Percentiles rank a stretch among this genome's conserved stretches.
These are phyloP conservation scores for Prillingera fragicola DNA, from an alignment of 1,284 basidiomycete genomes.

Conservation along the genomic window DNA sequence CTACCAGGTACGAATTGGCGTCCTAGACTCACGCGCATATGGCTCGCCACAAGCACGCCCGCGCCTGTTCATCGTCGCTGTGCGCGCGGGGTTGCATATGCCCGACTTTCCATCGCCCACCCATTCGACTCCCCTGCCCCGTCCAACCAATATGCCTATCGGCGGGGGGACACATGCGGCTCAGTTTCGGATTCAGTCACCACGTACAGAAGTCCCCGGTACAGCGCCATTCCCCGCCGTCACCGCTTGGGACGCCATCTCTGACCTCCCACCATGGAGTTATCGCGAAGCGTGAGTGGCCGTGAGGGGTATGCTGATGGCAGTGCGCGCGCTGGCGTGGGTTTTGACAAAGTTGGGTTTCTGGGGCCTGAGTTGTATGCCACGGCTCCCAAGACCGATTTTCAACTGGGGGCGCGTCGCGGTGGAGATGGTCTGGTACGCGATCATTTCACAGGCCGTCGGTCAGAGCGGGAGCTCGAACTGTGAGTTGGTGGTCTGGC, in stretches of 20 bases:
- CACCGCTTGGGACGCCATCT: constrained; percentile 24
- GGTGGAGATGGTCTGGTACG: not conserved
- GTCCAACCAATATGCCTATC: too few species aligned
- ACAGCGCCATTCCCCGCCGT: constrained; percentile 19
- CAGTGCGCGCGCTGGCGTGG: too few species aligned
- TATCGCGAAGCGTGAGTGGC: constrained; percentile 18
- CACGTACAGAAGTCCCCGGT: too few species aligned
- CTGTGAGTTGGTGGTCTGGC: constrained; percentile 5
- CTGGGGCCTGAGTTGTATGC: constrained; percentile 7
- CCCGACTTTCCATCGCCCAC: constrained; percentile 27
- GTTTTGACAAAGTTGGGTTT: constrained; percentile 17
- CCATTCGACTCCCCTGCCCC: too few species aligned
- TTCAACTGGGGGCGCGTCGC: constrained; percentile 13
- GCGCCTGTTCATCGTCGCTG: constrained; percentile 29
- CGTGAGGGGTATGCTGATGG: not conserved
- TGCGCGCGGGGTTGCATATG: constrained; percentile 20
- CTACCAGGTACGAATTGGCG: constrained; percentile 27
- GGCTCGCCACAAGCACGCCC: constrained; percentile 30
- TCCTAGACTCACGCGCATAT: constrained; percentile 24
- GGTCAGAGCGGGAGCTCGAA: constrained; percentile 5
- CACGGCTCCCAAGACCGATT: constrained; percentile 10
- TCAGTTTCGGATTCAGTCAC: too few species aligned
- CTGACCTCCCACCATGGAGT: constrained; percentile 33
- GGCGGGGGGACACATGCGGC: too few species aligned
- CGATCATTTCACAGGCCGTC: constrained; percentile 21